A percentile compares a stretch with the other conserved stretches of the same genome.
Conservation (phyloP, 2,329 filamentous ascomycete species). For the Ophiostoma triangulosporum region DNA sequence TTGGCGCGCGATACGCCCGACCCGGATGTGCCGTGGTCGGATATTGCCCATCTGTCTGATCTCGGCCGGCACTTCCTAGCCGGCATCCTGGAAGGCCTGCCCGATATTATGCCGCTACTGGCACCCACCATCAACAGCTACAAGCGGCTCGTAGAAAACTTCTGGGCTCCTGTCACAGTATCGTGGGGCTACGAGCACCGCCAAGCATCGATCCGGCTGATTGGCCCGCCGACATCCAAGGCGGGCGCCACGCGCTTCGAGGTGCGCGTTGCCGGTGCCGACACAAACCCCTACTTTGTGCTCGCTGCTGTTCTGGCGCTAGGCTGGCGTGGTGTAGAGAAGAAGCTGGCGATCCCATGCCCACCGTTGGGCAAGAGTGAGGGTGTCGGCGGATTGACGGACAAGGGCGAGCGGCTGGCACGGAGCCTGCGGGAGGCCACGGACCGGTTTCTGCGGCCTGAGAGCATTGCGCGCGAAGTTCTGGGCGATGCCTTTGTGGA, state of each 20-base stretch:
- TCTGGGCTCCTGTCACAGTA: conserved; percentile 96
- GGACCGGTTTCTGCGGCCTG: conserved; percentile 58
- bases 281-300: conserved; percentile 79
- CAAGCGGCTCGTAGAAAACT: conserved; percentile 96
- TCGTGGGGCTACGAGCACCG: conserved; percentile 96
- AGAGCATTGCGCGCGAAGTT: conserved; percentile 81
- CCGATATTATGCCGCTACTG: conserved; percentile 89
- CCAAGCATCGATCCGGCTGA: conserved; percentile 78
- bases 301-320: conserved; percentile 76
- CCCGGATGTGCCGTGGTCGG: conserved; percentile 54
- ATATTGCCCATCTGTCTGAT: conserved; percentile 72
- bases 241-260: conserved; percentile 83
- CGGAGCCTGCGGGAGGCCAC: conserved; percentile 80
- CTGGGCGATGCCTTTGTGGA: conserved; percentile 94
- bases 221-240: conserved; percentile 75
- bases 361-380: conserved; percentile 77
- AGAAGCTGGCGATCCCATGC: conserved; percentile 71
- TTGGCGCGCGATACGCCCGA: conserved; percentile 64
- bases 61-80: conserved; percentile 87
- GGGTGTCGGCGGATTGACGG: conserved; percentile 58
- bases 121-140: conserved; percentile 96
- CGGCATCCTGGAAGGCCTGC: conserved; percentile 74
- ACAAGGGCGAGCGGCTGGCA: conserved; percentile 65
- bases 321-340: conserved; percentile 84
- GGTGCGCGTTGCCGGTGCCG: conserved; percentile 84